Percentiles rank a stretch among this genome's conserved stretches.
phyloP scores from a whole-genome alignment of 192 early-diverging fungal species.

The Entomortierella lignicola region DNA sequence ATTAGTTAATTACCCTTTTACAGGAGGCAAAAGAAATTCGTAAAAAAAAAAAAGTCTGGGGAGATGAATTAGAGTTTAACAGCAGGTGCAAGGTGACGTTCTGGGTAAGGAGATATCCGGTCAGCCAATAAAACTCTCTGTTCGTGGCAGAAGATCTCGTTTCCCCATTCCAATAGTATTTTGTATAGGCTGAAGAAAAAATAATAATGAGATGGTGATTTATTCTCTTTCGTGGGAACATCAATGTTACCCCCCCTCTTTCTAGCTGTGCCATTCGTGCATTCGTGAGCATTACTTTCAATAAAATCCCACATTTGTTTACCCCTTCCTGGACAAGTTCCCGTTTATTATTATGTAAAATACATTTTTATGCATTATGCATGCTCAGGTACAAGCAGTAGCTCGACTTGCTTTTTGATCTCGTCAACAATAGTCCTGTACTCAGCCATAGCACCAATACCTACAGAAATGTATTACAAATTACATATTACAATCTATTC shows the following conservation, averaged over 20 bases:
- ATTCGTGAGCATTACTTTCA: no score
- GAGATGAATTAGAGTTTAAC: conserved; percentile 9
- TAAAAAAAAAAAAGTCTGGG: conserved; percentile 26
- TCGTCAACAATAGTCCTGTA: conserved; percentile 69
- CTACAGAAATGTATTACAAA: conserved; percentile 29
- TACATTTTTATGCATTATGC: not conserved
- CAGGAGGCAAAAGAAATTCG: not conserved
- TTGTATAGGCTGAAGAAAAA: no score
- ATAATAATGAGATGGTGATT: no score
- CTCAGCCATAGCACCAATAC: conserved; percentile 92
- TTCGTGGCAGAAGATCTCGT: conserved; percentile 14
- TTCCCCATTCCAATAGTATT: not conserved
- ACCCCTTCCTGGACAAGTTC: not conserved
- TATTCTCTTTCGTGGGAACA: no score
- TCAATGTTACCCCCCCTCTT: no score
- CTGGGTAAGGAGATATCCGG: not conserved
- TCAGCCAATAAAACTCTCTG: not conserved
- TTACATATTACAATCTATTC: not conserved
- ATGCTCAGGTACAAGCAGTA: not conserved
- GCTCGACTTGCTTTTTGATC: conserved; percentile 36
- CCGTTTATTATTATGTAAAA: not conserved
- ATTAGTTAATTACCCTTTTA: not conserved
- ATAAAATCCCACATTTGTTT: conserved; percentile 2
- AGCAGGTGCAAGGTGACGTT: not conserved
- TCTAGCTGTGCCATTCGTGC: no score